Percentiles rank a stretch among this genome's conserved stretches.
Conservation (phyloP, 805 yeast genomes). For the Nakazawaea molendinolei region DNA sequence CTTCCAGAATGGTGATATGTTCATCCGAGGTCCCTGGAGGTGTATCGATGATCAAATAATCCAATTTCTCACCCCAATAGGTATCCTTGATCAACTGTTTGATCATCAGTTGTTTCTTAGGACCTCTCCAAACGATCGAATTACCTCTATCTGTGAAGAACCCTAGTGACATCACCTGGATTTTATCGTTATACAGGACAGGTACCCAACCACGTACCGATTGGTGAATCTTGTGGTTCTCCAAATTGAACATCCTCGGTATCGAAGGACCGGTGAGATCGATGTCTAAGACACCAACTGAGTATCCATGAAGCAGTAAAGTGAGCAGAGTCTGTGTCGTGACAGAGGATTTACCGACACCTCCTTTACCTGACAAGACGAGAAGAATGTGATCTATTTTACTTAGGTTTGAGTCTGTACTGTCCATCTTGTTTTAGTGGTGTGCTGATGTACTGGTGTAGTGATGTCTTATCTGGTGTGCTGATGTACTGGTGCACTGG, state of each 20-base stretch:
- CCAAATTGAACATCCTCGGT: constrained; percentile 95
- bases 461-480: too few species aligned
- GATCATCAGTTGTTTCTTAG: constrained; percentile 96
- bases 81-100: constrained; percentile 89
- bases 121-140: constrained; percentile 97
- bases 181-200: constrained; percentile 45
- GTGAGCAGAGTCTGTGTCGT: constrained; percentile 92
- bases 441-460: too few species aligned
- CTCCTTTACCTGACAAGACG: constrained; percentile 91
- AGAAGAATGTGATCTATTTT: constrained; percentile 71
- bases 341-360: constrained; percentile 95
- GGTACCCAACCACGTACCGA: constrained; percentile 89
- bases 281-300: constrained; percentile 92
- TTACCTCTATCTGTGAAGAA: constrained; percentile 81
- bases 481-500: too few species aligned
- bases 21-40: constrained; percentile 99
- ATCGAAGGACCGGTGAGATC: constrained; percentile 95
- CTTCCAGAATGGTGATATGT: constrained; percentile 95
- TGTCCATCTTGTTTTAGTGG: too few species aligned
- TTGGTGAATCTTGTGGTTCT: constrained; percentile 72
- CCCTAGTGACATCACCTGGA: constrained; percentile 82
- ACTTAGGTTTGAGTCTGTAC: too few species aligned
- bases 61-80: constrained; percentile 75
- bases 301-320: constrained; percentile 59
- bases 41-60: constrained; percentile 84